Evolutionary conservation across 2,329 filamentous ascomycete species (phyloP), one percentile per base, ranked within the genome.

Genomic region (Stenocarpella maydis): DNA sequence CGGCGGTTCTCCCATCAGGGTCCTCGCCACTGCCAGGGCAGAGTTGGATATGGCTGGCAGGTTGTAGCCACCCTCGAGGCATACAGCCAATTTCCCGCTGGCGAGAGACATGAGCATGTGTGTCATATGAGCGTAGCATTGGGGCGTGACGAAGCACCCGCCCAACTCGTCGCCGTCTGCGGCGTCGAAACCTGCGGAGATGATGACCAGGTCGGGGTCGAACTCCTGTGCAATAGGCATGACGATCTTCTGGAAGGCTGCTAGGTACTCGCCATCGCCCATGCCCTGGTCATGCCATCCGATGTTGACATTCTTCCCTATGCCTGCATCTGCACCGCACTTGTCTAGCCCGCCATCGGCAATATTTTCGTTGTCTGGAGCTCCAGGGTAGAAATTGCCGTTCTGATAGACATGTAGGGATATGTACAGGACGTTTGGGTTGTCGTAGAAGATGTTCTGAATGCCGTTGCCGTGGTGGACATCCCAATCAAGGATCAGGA

Each of bases 51-150:
- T 99, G 0, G 96, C 96, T 58, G 90, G 85, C 28, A 99, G 88
- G 75, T 98, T 98, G 80, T 99, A 99, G 10, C 96, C 96, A 26
- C 96, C 96, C 82, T 99, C 96, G 2, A 99, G 85, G 77, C 95
- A 98, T 10, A 98, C 95, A 2, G 93, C 92, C 17, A 99, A 19
- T 77, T 95, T 97, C 34, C 96, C 96, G 53, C 90, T 87, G 0
- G 96, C 95, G 24, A 99, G 85, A 2, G 93, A 94, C 95, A 98
- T 98, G 58, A 99, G 88, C 95, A 98, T 98, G 77, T 98, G 94
- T 19, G 96, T 98, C 96, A 99, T 98, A 77, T 99, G 95, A 17
- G 95, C 93, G 78, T 98, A 99, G 77, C 96, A 97, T 5, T 90
- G 82, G 0, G 96, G 96, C 1, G 94, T 92, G 6, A 99, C 96